Evolutionary conservation across 2,329 filamentous ascomycete genomes (phyloP).

Genomic region (Penicillium nordicum): DNA sequence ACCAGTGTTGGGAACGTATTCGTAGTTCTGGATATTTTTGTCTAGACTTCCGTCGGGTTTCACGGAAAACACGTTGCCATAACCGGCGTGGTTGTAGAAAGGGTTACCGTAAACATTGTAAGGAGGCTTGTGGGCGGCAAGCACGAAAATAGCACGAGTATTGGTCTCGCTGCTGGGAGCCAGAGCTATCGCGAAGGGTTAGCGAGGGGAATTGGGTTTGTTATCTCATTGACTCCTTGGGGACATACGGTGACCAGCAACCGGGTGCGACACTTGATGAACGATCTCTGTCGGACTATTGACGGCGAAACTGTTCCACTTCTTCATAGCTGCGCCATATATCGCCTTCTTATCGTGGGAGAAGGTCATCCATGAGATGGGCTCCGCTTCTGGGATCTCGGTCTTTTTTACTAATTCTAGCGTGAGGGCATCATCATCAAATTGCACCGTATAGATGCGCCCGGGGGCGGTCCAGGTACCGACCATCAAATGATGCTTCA

Average conservation of each 20-base stretch:
- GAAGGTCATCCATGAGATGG: conserved; percentile 92
- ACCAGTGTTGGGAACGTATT: conserved; percentile 44
- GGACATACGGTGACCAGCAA: conserved; percentile 67
- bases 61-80: conserved; percentile 65
- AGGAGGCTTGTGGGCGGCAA: conserved; percentile 72
- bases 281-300: conserved; percentile 71
- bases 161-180: conserved; percentile 69
- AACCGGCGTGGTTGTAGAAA: conserved; percentile 82
- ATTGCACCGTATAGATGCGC: conserved; percentile 83
- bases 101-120: conserved; percentile 86
- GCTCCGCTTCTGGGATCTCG: conserved; percentile 75
- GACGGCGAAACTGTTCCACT: conserved; percentile 80
- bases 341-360: conserved; percentile 81
- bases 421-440: conserved; percentile 76
- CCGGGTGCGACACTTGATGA: conserved; percentile 70
- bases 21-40: conserved; percentile 46
- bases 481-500: conserved; percentile 89
- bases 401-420: conserved; percentile 75
- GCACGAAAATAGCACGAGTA: conserved; percentile 83
- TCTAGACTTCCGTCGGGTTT: conserved; percentile 41
- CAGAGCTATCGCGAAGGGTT: conserved; percentile 49
- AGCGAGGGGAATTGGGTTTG: background rate
- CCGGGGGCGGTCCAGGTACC: conserved; percentile 89
- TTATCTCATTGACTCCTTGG: background rate
- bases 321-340: conserved; percentile 90